Conservation (phyloP, 1,284 basidiomycete species). For the Pyrrhoderma lamaoense region DNA sequence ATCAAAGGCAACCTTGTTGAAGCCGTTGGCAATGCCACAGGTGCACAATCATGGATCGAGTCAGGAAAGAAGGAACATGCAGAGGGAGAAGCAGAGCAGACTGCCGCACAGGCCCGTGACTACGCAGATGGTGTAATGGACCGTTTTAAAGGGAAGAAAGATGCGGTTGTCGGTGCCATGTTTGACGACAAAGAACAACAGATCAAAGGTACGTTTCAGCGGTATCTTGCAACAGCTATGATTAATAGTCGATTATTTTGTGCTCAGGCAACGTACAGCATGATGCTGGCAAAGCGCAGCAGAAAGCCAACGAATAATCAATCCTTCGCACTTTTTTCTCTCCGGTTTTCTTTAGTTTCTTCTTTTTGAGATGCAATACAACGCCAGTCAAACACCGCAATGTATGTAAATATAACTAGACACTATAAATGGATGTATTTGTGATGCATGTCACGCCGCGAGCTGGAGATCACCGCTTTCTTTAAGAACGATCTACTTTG, state of each 20-base stretch:
- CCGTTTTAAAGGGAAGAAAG: slow-evolving; percentile 57
- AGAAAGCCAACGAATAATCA: slow-evolving; percentile 39
- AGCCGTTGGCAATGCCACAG: slow-evolving; percentile 44
- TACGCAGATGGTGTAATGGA: slow-evolving; percentile 54
- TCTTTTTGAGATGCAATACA: too few species aligned
- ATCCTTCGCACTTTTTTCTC: neutral
- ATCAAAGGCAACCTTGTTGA: slow-evolving; percentile 56
- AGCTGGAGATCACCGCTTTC: too few species aligned
- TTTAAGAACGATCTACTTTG: too few species aligned
- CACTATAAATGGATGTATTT: too few species aligned
- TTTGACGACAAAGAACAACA: slow-evolving; percentile 61
- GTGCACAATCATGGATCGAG: slow-evolving; percentile 39
- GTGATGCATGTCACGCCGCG: too few species aligned
- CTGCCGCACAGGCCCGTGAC: slow-evolving; percentile 46
- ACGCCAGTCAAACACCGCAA: too few species aligned
- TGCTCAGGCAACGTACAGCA: slow-evolving; percentile 47
- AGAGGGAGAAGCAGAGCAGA: slow-evolving; percentile 55
- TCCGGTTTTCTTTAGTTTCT: too few species aligned
- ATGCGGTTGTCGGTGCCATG: slow-evolving; percentile 56
- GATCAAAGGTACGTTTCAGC: slow-evolving; percentile 32
- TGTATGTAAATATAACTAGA: too few species aligned
- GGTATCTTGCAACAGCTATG: neutral
- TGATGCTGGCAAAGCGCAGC: slow-evolving; percentile 53
- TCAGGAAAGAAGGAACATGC: slow-evolving; percentile 62
- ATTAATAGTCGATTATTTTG: neutral